Conservation (phyloP, 495 filamentous ascomycete genomes). For the Cryomyces antarcticus region DNA sequence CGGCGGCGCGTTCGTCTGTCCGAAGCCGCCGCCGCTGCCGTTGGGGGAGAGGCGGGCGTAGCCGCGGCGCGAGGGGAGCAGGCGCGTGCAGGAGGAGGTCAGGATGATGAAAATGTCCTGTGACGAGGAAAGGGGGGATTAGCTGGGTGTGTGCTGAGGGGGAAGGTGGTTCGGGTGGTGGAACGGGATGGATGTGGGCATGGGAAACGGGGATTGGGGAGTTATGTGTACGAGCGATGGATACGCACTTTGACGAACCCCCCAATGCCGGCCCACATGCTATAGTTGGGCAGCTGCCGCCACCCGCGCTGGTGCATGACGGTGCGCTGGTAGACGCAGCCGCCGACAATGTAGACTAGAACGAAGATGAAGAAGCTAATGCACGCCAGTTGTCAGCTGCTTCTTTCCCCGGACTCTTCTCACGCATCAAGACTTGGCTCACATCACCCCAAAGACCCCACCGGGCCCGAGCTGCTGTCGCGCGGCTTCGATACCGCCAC, state of each 20-base stretch:
- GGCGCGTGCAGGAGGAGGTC: conserved; percentile 51
- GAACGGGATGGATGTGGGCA: not conserved
- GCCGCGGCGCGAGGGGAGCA: conserved; percentile 40
- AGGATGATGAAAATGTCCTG: conserved; percentile 70
- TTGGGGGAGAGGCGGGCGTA: conserved; percentile 31
- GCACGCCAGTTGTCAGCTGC: conserved; percentile 16
- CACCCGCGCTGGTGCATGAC: conserved; percentile 91
- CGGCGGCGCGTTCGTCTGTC: conserved; percentile 8
- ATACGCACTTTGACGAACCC: conserved; percentile 61
- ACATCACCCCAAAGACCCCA: conserved; percentile 86
- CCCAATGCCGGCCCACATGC: conserved; percentile 74
- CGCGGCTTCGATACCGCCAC: conserved; percentile 44
- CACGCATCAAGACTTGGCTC: conserved; percentile 15
- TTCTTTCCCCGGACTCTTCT: not conserved
- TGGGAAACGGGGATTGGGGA: not conserved
- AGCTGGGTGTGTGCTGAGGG: not conserved
- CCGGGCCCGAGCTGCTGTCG: conserved; percentile 53
- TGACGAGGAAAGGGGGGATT: too few relatives aligned
- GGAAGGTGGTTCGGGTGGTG: not conserved
- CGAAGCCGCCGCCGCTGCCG: conserved; percentile 10
- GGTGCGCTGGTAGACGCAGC: conserved; percentile 84
- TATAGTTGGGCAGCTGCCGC: conserved; percentile 89
- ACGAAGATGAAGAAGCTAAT: conserved; percentile 38
- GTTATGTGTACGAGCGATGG: not conserved
- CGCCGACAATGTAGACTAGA: conserved; percentile 75